Evolutionary conservation across 106 monocot genomes (phyloP), one percentile per base, ranked within the genome.

Genomic region (Apostasia shenzhenica): DNA sequence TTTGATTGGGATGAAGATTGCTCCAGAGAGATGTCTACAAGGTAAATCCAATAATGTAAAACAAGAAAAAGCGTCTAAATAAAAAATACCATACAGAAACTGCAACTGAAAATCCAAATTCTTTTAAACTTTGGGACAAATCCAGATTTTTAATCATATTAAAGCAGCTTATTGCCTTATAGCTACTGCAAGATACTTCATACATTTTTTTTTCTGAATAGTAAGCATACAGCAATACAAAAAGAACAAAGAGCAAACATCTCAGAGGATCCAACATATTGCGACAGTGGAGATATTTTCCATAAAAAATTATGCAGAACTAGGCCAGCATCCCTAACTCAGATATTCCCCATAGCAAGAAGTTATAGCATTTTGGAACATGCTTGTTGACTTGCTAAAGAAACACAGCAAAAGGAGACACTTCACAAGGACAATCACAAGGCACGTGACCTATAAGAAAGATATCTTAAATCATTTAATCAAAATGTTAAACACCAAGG

Each of bases 21-120:
- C 76, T 83, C 99, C 99, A 99, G 43, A 88, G 71, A 47, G 93
- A 90, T 74, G 99, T 87, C 99, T 99, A 71, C 5, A 73, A 71
- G 0, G 26, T 26, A 26, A 26, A 26, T 26, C 26, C 26, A 26
- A 26, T 59, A 69, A 40, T 45, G 45, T n/a, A 65, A 73, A 73
- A 41, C 14, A 10, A 63, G 4, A 13, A 8, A 48, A 67, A 54
- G 0, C 66, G 37, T 39, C 9, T 40, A 37, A 67, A 41, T 6
- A 51, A 26, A 26, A 26, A 26, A 0, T 26, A 26, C 26, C 26
- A 26, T 26, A 26, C 26, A 26, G 26, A 26, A 26, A 26, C 26
- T 26, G 26, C 26, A 26, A 26, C 26, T 26, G 26, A 26, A 26
- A 26, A 26, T 26, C 26, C 26, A 26, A 26, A 0, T 26, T 26